Evolutionary conservation across 805 yeast species (phyloP).

Genomic region (Wickerhamomyces sydowiorum): DNA sequence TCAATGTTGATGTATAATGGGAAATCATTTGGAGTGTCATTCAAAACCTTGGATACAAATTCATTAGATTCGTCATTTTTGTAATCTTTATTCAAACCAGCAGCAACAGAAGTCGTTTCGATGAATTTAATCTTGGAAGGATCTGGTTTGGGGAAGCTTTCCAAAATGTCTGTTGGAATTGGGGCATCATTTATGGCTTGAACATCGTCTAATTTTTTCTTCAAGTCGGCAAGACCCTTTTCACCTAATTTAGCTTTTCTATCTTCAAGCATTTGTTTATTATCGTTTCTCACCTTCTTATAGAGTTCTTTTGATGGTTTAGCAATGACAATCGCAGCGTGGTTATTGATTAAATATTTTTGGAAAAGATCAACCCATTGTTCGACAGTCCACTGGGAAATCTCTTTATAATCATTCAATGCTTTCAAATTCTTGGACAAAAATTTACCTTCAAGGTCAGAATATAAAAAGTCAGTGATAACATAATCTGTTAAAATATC

Average conservation of each 20-base stretch:
- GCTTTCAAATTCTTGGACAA: constrained; percentile 49
- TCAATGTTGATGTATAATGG: constrained; percentile 77
- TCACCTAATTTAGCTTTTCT: constrained; percentile 51
- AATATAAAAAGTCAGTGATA: constrained; percentile 76
- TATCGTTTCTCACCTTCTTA: constrained; percentile 42
- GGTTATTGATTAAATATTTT: constrained; percentile 50
- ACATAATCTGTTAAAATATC: constrained; percentile 59
- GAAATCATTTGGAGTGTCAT: constrained; percentile 37
- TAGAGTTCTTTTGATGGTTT: constrained; percentile 65
- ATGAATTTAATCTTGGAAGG: constrained; percentile 72
- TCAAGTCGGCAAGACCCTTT: constrained; percentile 51
- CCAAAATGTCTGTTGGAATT: constrained; percentile 64
- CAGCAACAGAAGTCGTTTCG: constrained; percentile 56
- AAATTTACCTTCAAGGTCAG: constrained; percentile 54
- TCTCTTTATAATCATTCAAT: constrained; percentile 46
- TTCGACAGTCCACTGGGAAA: constrained; percentile 53
- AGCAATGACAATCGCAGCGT: constrained; percentile 62
- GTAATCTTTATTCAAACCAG: constrained; percentile 40
- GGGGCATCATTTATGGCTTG: constrained; percentile 63
- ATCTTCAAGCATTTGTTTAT: constrained; percentile 40
- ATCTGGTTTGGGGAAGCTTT: constrained; percentile 64
- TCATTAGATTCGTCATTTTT: constrained; percentile 26
- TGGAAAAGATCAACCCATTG: constrained; percentile 62
- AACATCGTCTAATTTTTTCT: constrained; percentile 51
- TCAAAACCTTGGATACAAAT: constrained; percentile 20